Base-by-base conservation (phyloP, 352 stramenopile genomes). In the Phytophthora boehmeriae region DNA sequence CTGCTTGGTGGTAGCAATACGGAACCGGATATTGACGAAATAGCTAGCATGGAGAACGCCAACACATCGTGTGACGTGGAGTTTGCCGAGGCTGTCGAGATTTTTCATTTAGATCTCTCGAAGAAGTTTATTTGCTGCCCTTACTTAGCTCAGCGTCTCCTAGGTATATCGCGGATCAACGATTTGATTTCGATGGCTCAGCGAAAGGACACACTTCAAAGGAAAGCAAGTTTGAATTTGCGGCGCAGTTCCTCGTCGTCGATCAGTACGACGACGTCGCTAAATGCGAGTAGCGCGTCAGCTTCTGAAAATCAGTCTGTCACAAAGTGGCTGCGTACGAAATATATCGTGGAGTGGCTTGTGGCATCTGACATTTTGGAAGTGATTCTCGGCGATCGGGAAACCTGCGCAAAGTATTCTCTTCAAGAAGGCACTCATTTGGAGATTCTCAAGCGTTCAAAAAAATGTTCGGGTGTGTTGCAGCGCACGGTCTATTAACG, bases 121-220 rank as follows among this genome's bases (percentile, higher is more conserved):
- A 93, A 94, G 55, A 91, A 90, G 66, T 89, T 88, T 54, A 84
- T 96, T 28, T 95, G 88, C 56, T 96, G 88, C 43, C 88, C 86
- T 16, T 95, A 88, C 50, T 71, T 96, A 34, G 73, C 73, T 0
- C 86, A 94, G 55, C 76, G 87, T 17, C 65, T 96, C 9, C 64
- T 88, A 2, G 86, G 88, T 16, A 75, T 96, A 39, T 75, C 78
- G 16, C 83, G 86, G 4, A 63, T 95, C 46, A 89, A 83, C 20
- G 78, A 95, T 44, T 73, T 93, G 46, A 92, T 93, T 28, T 61
- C 58, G n/a, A 92, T 92, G 81, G 78, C 80, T 8, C 78, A 93
- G 28, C 72, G 80, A 19, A 75, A 76, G 17, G 84, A 96, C 27
- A 57, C 68, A 22, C 52, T 86, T 16, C 76, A 91, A 30, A 92